Conservation (phyloP, 305 asterid species). For the Solanum hybrid region DNA sequence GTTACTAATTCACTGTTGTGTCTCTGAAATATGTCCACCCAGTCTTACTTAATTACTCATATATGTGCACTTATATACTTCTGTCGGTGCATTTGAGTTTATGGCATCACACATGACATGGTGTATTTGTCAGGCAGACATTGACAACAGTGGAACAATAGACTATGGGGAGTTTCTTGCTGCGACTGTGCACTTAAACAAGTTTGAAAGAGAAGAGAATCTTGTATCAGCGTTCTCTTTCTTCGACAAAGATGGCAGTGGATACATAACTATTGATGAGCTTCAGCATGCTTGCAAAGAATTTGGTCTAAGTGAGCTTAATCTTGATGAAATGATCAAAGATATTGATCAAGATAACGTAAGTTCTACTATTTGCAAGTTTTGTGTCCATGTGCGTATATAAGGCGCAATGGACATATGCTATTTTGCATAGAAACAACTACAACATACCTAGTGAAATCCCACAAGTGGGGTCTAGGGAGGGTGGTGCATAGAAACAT, state of each 20-base stretch:
- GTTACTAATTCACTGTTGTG: neutral
- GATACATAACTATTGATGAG: slow-evolving; percentile 83
- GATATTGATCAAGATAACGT: slow-evolving; percentile 84
- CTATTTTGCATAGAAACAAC: neutral
- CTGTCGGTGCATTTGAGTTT: neutral
- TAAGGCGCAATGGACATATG: neutral
- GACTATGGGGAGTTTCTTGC: neutral
- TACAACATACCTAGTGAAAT: neutral
- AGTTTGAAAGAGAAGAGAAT: neutral
- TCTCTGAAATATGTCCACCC: neutral
- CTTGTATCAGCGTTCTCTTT: slow-evolving; percentile 57
- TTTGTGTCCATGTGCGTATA: neutral
- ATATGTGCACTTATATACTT: neutral
- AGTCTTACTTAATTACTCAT: neutral
- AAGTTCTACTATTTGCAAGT: slow-evolving; percentile 15
- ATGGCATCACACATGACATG: neutral
- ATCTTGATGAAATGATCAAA: slow-evolving; percentile 75
- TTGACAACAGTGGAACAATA: neutral
- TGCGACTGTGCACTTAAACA: neutral
- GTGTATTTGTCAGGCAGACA: neutral
- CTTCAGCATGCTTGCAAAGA: slow-evolving; percentile 89
- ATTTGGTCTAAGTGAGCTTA: slow-evolving; percentile 63
- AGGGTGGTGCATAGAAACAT: neutral
- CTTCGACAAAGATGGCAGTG: slow-evolving; percentile 81
- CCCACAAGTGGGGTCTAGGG: neutral